phyloP scores from a whole-genome alignment of 148 eudicot genomes.

The Polygonum aviculare region DNA sequence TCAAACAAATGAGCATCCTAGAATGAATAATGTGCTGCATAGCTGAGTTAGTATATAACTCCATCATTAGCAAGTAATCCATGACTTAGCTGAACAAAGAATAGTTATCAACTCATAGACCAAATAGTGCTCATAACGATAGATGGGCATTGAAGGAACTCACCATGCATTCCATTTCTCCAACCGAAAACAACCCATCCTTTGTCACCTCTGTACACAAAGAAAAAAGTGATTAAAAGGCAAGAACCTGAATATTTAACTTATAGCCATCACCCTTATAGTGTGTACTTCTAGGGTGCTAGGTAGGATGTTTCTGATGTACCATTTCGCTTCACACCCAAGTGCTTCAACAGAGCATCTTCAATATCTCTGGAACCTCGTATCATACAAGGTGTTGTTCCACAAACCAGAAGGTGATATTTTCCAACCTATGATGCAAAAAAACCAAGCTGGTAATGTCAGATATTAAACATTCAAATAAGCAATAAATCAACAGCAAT shows the following conservation, averaged over 20 bases:
- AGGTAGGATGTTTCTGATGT: constrained; percentile 5
- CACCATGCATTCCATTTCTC: constrained; percentile 99
- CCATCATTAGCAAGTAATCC: constrained; percentile 1
- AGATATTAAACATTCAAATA: background rate
- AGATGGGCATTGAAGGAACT: constrained; percentile 16
- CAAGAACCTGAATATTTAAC: background rate
- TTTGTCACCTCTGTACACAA: constrained; percentile 72
- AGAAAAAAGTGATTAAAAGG: background rate
- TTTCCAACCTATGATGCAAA: constrained; percentile 63
- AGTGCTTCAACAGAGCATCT: constrained; percentile 75
- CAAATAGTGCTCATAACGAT: constrained; percentile 2
- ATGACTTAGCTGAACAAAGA: background rate
- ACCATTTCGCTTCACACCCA: constrained; percentile 97
- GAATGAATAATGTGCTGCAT: background rate
- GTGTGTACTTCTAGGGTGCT: background rate
- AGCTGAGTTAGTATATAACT: background rate
- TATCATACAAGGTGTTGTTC: constrained; percentile 98
- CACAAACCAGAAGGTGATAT: constrained; percentile 98
- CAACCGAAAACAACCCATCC: constrained; percentile 96
- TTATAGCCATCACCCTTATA: background rate
- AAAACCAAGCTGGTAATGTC: background rate
- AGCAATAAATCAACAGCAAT: background rate
- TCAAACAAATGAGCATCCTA: background rate
- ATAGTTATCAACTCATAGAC: background rate
- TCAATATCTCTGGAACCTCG: constrained; percentile 97